phyloP scores from a whole-genome alignment of 2,329 filamentous ascomycete genomes.

The Decorospora gaudefroyi region DNA sequence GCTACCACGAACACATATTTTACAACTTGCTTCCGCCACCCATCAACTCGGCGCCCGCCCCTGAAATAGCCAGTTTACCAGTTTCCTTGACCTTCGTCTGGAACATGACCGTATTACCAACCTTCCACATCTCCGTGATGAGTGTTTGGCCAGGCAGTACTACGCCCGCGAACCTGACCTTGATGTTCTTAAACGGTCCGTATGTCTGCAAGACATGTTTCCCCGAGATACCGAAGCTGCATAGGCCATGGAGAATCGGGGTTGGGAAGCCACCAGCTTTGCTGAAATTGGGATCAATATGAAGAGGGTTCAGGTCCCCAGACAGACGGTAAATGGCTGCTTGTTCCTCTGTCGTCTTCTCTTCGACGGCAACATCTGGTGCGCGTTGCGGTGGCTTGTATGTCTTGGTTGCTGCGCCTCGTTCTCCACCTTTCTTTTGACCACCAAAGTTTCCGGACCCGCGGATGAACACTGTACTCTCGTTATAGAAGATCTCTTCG shows the following conservation, averaged over 20 bases:
- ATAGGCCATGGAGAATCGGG: conserved; percentile 95
- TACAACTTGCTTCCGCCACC: conserved; percentile 51
- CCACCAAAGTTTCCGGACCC: conserved; percentile 91
- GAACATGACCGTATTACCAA: conserved; percentile 77
- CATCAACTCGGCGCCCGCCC: conserved; percentile 77
- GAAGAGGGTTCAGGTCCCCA: conserved; percentile 94
- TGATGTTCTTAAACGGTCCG: conserved; percentile 86
- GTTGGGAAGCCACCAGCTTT: conserved; percentile 93
- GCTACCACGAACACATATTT: too few species aligned
- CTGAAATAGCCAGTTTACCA: conserved; percentile 82
- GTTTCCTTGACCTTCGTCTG: conserved; percentile 91
- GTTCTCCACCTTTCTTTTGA: conserved; percentile 72
- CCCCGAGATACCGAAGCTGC: conserved; percentile 87
- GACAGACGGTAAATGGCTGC: conserved; percentile 91
- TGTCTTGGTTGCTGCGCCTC: conserved; percentile 77
- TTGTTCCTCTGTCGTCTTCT: conserved; percentile 85
- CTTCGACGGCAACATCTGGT: conserved; percentile 82
- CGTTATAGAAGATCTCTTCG: conserved; percentile 96
- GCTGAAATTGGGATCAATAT: conserved; percentile 92
- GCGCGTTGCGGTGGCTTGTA: conserved; percentile 77
- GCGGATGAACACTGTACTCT: conserved; percentile 88
- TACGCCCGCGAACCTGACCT: conserved; percentile 86
- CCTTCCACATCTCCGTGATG: conserved; percentile 93
- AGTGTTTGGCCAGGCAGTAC: conserved; percentile 87
- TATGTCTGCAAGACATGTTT: conserved; percentile 88